Evolutionary conservation across 2,329 filamentous ascomycete species (phyloP), one percentile per base, ranked within the genome.

Genomic region (Penicillium verrucosum): DNA sequence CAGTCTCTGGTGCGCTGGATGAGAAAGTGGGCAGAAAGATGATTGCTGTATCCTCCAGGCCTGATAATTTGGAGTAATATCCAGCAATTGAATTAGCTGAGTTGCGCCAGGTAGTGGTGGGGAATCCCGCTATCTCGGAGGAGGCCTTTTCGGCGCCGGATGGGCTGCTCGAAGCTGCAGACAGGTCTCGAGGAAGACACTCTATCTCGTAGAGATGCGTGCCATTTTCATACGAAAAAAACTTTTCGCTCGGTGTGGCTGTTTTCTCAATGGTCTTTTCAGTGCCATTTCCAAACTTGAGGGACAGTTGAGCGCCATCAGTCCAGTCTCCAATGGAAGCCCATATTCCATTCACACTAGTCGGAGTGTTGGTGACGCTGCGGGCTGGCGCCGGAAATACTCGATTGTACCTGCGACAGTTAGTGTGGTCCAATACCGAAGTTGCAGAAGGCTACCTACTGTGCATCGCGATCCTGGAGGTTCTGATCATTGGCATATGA

Each of bases 391-490:
- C 56, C 2, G 65, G 64, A 27, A 67, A 67, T 8, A 65, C 34
- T 44, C 62, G 62, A n/a, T 67, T 67, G 36, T 67, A 66, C 14
- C 64, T 66, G 25, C 5, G 23, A 49, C 2, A 21, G 25, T 65
- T 29, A 66, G 56, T 18, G 8, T 34, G 5, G 16, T 37, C 16
- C 5, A 34, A 47, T 8, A n/a, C 21, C 16, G 4, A 27, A 9
- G 4, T 21, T 38, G 12, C 11, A 30, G 7, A 44, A 43, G 14
- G 5, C 4, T 32, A 42, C 60, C 12, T 80, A 86, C 58, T 84
- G 73, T 27, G 83, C 82, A 70, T 86, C 83, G 1, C 75, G 75
- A 60, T 86, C 83, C 60, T 86, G 83, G 30, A 80, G 75, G 29
- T 70, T 74, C 54, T 81, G 80, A 51, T 72, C 74, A 48, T 78